Evolutionary conservation across 768 basidiomycete species (phyloP), one percentile per base, ranked within the genome.

Genomic region (Cantharellus anzutake): DNA sequence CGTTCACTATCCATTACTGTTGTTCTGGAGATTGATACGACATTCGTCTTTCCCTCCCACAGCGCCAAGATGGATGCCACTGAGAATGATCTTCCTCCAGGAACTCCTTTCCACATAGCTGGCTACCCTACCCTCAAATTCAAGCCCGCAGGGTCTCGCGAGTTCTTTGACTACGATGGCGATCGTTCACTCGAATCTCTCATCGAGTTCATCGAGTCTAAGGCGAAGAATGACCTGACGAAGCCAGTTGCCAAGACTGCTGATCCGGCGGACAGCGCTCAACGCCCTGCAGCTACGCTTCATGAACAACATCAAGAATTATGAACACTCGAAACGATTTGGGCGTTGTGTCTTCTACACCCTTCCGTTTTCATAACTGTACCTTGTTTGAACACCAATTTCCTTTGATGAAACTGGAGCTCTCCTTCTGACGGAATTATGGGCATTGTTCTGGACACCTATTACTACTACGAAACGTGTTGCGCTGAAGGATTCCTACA

Each of bases 101-200:
- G 79, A n/a, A 80, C 84, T 61, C 80, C 84, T 40, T 98, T 99
- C 88, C 80, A 83, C 58, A 72, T 98, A 61, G 67, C 75, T 59
- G 88, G 90, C 44, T 92, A 90, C 84, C 94, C 96, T 4, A 98
- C 96, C 3, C 69, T 98, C 68, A 98, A 98, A 70, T 94, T 99
- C 79, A 93, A 92, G 74, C 78, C 82, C 3, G 94, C 96, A 11
- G 94, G 94, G 52, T 73, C 79, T 29, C 74, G 76, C 59, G 83
- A 89, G 57, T 99, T 93, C 74, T 73, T 93, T 58, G 90, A 96
- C 69, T 98, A 93, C 68, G 83, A 87, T 63, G 96, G 96, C 64
- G 96, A 91, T 66, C 82, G 89, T 61, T 83, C 86, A 2, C 73
- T 90, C 63, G 92, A 97, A 72, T 84, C 80, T 68, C 70, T 98